Percentiles rank a stretch among this genome's conserved stretches.
These are phyloP conservation scores for Aspergillus felis DNA, from an alignment of 2,329 filamentous ascomycete species.

Conservation along the genomic window DNA sequence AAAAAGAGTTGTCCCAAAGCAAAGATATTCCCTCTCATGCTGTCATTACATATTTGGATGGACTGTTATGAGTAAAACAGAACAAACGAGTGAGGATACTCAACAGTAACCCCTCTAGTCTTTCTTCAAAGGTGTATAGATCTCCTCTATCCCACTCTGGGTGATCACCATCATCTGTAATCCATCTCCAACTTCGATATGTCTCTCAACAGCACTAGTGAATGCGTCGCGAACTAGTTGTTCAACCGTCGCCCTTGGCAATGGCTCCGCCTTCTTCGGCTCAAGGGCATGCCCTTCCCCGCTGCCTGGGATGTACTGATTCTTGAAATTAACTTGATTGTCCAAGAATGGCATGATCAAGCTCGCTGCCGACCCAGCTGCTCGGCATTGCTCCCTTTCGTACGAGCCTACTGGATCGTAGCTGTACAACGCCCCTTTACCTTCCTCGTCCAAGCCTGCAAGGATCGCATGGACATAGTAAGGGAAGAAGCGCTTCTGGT, in stretches of 20 bases:
- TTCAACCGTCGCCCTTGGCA: slow-evolving; percentile 72
- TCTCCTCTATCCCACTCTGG: slow-evolving; percentile 81
- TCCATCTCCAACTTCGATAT: slow-evolving; percentile 97
- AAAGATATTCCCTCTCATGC: slow-evolving; percentile 8
- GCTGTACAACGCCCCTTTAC: slow-evolving; percentile 88
- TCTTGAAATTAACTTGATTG: slow-evolving; percentile 99
- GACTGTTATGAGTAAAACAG: slow-evolving; percentile 5
- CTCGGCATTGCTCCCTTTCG: slow-evolving; percentile 92
- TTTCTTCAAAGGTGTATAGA: slow-evolving; percentile 78
- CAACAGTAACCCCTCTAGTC: slow-evolving; percentile 55
- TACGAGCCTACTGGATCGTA: slow-evolving; percentile 98
- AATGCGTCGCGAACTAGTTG: slow-evolving; percentile 94
- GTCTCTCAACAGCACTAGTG: slow-evolving; percentile 94
- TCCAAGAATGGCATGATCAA: slow-evolving; percentile 99
- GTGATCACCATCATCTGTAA: slow-evolving; percentile 95
- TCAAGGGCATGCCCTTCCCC: slow-evolving; percentile 77
- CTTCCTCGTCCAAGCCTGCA: slow-evolving; percentile 89
- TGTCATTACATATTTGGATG: slow-evolving; percentile 6
- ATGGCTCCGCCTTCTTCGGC: slow-evolving; percentile 55
- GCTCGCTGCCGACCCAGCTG: slow-evolving; percentile 85
- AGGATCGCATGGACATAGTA: slow-evolving; percentile 97
- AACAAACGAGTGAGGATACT: slow-evolving; percentile 1
- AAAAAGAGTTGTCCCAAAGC: slow-evolving; percentile 8
- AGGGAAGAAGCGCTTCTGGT: slow-evolving; percentile 97
- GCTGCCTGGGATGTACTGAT: slow-evolving; percentile 87